These are phyloP conservation scores for Calocybe gangraenosa DNA, from an alignment of 768 basidiomycete genomes.

Conservation along the genomic window DNA sequence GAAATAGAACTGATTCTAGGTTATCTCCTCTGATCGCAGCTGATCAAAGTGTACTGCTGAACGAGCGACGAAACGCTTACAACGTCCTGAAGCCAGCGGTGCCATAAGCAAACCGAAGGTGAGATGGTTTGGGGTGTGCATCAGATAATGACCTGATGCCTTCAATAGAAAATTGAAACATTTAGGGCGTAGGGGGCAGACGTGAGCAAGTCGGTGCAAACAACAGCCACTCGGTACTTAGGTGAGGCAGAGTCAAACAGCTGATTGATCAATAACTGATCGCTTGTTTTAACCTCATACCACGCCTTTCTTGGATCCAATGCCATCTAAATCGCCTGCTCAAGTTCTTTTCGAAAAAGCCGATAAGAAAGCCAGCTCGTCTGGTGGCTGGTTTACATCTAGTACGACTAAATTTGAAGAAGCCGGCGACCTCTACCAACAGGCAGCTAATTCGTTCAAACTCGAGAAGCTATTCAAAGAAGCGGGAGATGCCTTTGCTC, in stretches of 20 bases:
- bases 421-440: conserved; percentile 91
- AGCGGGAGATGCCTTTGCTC: conserved; percentile 87
- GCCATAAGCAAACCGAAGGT: conserved; percentile 79
- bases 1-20: conserved; percentile 90
- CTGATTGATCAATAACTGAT: conserved; percentile 13
- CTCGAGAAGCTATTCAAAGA: conserved; percentile 90
- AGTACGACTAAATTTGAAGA: conserved; percentile 86
- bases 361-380: conserved; percentile 86
- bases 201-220: too few species aligned
- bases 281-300: too few species aligned
- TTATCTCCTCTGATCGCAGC: conserved; percentile 47
- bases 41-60: conserved; percentile 10
- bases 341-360: conserved; percentile 80
- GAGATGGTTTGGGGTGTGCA: conserved; percentile 67
- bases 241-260: background rate
- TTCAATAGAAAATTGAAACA: conserved; percentile 36
- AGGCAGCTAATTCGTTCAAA: conserved; percentile 91
- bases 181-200: too few species aligned
- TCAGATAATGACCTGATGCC: conserved; percentile 48
- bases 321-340: conserved; percentile 76
- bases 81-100: conserved; percentile 92
- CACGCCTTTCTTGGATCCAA: conserved; percentile 20
- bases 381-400: conserved; percentile 86
- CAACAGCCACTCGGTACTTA: background rate
- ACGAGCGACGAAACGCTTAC: conserved; percentile 43